Base-by-base conservation (phyloP, 805 yeast species). In the Pichia scutulata region DNA sequence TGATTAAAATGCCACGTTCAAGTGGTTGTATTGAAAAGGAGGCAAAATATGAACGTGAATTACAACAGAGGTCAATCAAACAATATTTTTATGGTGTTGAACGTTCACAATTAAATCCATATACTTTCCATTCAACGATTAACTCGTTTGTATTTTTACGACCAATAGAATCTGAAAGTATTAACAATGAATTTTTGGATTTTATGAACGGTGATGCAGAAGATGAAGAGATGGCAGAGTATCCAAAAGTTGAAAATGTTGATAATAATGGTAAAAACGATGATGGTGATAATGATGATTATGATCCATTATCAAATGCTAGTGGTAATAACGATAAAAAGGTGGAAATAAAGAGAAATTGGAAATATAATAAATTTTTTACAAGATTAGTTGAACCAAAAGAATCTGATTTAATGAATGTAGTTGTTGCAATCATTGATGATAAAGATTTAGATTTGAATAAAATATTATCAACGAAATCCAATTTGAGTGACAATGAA, bases 41-140 rank as follows among this genome's bases (percentile, higher is more conserved):
- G 52, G 92, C 83, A 48, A 71, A 78, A 13, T 89, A 73, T 62
- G 71, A 74, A 37, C 74, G 98, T 60, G 78, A 82, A 37, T 48
- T 76, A 22, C 98, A 92, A 64, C 88, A 89, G 59, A 75, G 79
- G 41, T 72, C 84, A 6, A 89, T 92, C 48, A 81, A 81, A 61
- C 95, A 90, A 61, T 93, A 93, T 65, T 93, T 93, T 60, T 89
- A 93, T 62, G 99, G 99, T 2, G 77, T 77, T 7, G 67, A 74
- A 19, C 74, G 74, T 43, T 75, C 80, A 5, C 78, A 82, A 6
- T 72, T 93, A 48, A 84, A 95, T 19, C 98, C 99, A 2, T 90
- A 82, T 65, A 86, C 95, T 6, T 78, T 89, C 1, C 88, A 89
- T 22, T 81, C 82, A 2, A 88, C 81, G 59, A 71, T 76, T 50